Percentiles rank a stretch among this genome's conserved stretches.
phyloP scores from a whole-genome alignment of 164 flowering plant genomes.

The Stephania yunnanensis region DNA sequence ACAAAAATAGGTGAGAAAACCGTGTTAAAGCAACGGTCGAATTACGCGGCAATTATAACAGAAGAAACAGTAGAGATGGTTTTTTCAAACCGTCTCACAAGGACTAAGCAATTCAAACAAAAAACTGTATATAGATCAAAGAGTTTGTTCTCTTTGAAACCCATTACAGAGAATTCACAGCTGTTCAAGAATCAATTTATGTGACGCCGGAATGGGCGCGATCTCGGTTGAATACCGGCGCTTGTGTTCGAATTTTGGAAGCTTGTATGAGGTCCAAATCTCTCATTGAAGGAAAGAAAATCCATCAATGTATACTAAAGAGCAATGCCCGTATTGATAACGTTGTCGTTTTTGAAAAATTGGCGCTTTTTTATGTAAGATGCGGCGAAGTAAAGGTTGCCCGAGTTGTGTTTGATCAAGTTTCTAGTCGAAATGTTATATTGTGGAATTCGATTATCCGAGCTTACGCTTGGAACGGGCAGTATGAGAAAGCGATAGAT shows the following conservation, averaged over 20 bases:
- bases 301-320: constrained; percentile 44
- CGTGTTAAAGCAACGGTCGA: constrained; percentile 9
- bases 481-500: constrained; percentile 33
- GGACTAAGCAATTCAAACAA: constrained; percentile 4
- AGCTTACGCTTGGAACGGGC: constrained; percentile 67
- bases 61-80: constrained; percentile 10
- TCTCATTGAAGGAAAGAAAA: constrained; percentile 31
- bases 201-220: constrained; percentile 6
- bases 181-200: constrained; percentile 10
- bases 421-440: constrained; percentile 31
- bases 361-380: constrained; percentile 31
- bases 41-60: neutral
- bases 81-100: constrained; percentile 1
- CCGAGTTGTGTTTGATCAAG: constrained; percentile 43
- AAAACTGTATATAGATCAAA: neutral
- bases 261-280: constrained; percentile 41
- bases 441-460: constrained; percentile 59
- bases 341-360: constrained; percentile 30
- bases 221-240: constrained; percentile 7
- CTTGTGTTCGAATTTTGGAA: constrained; percentile 31
- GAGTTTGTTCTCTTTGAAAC: neutral
- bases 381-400: constrained; percentile 36
- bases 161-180: neutral
- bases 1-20: no score
- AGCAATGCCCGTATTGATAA: constrained; percentile 7